Evolutionary conservation across 306 rosid species (phyloP).

Genomic region (Ceratonia siliqua): DNA sequence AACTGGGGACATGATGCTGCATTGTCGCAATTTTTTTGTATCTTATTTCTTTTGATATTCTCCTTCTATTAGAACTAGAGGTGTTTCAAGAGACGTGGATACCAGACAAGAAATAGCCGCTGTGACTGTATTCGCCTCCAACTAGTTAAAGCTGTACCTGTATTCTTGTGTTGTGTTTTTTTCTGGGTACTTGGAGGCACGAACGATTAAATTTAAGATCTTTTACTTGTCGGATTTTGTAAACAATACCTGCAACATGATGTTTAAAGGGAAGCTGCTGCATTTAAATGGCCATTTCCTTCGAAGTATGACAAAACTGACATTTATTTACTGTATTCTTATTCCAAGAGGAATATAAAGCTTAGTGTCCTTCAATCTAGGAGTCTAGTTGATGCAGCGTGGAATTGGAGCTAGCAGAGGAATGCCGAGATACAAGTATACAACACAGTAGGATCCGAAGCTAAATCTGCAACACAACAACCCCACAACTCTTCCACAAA

Average conservation of each 20-base stretch:
- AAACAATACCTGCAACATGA: neutral
- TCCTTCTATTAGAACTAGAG: neutral
- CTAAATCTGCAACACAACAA: too few relatives aligned
- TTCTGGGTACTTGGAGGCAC: too few relatives aligned
- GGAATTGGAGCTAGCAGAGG: too few relatives aligned
- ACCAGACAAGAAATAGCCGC: neutral
- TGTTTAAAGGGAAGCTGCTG: conserved; percentile 1
- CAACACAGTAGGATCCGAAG: too few relatives aligned
- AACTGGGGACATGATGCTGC: conserved; percentile 19
- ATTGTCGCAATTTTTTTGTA: neutral
- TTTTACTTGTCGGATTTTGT: neutral
- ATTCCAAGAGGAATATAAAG: too few relatives aligned
- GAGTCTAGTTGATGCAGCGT: too few relatives aligned
- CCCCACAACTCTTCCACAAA: too few relatives aligned
- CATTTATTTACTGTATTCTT: neutral
- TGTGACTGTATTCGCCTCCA: neutral
- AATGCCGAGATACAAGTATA: too few relatives aligned
- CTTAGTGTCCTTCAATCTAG: too few relatives aligned
- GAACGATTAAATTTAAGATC: too few relatives aligned
- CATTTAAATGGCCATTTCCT: neutral
- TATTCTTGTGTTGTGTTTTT: too few relatives aligned
- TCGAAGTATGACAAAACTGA: neutral
- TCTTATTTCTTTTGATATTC: neutral
- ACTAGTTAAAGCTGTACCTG: too few relatives aligned
- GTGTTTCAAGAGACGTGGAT: neutral